Conservation (phyloP, 2,329 filamentous ascomycete genomes). For the Fusarium brevicatenulatum region DNA sequence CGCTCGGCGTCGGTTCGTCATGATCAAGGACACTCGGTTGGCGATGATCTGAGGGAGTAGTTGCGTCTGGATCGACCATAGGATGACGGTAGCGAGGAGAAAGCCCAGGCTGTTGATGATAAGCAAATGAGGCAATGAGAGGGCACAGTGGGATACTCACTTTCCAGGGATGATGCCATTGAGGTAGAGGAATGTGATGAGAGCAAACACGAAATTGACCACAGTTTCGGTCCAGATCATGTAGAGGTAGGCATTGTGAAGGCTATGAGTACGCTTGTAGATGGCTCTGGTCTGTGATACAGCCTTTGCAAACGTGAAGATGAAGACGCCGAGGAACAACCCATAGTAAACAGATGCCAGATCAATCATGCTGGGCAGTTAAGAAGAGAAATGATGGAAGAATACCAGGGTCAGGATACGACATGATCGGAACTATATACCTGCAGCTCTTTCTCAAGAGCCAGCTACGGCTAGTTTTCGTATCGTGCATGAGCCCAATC, state of each 20-base stretch:
- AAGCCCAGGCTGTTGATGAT: slow-evolving; percentile 15
- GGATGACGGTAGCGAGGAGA: slow-evolving; percentile 6
- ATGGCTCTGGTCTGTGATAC: slow-evolving; percentile 38
- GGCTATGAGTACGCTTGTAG: slow-evolving; percentile 23
- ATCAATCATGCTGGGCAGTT: slow-evolving; percentile 21
- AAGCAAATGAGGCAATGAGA: background rate
- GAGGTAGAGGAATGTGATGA: slow-evolving; percentile 43
- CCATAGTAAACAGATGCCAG: slow-evolving; percentile 41
- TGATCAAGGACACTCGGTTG: slow-evolving; percentile 56
- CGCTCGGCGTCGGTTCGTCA: slow-evolving; percentile 50
- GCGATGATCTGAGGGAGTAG: slow-evolving; percentile 57
- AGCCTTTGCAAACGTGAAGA: slow-evolving; percentile 41
- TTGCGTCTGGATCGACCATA: slow-evolving; percentile 49
- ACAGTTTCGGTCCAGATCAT: slow-evolving; percentile 43
- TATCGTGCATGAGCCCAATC: background rate
- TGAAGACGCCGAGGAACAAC: slow-evolving; percentile 42
- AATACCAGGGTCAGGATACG: background rate
- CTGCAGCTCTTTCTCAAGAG: background rate
- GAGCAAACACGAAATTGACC: slow-evolving; percentile 42
- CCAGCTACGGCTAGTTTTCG: background rate
- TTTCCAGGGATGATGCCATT: slow-evolving; percentile 28
- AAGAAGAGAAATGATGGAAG: background rate
- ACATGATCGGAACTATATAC: background rate
- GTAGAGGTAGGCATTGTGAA: slow-evolving; percentile 40
- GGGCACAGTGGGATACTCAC: background rate